phyloP scores from a whole-genome alignment of 2,329 filamentous ascomycete genomes.

The Verticillium nonalfalfae region DNA sequence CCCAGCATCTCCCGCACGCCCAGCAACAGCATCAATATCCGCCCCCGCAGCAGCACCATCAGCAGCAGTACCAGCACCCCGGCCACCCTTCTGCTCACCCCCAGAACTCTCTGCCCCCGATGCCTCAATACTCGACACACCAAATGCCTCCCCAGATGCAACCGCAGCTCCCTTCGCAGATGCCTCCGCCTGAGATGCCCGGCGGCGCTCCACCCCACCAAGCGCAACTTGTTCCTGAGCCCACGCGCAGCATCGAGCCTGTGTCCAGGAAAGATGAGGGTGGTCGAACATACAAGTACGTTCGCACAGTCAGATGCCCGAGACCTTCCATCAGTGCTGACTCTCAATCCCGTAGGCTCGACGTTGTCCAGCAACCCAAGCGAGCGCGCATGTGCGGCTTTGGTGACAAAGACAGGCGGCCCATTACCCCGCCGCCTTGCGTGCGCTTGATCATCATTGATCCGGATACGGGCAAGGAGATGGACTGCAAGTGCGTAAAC shows the following conservation, averaged over 20 bases:
- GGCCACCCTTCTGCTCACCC: conserved; percentile 4
- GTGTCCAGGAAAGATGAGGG: not conserved
- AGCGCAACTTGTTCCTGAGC: not conserved
- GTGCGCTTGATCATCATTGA: conserved; percentile 78
- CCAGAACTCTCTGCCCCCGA: conserved; percentile 9
- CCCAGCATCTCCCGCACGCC: not conserved
- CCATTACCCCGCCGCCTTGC: conserved; percentile 93
- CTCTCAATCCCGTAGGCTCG: conserved; percentile 41
- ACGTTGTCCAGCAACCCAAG: conserved; percentile 84
- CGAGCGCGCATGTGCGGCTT: conserved; percentile 98
- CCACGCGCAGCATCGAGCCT: conserved; percentile 2
- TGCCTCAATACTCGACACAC: conserved; percentile 3
- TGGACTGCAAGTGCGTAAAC: conserved; percentile 69
- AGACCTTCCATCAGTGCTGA: not conserved
- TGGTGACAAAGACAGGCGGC: conserved; percentile 95
- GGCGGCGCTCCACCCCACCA: conserved; percentile 6
- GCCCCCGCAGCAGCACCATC: conserved; percentile 1
- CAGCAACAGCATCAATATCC: not conserved
- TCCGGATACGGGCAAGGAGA: conserved; percentile 66
- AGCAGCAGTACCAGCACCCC: conserved; percentile 3
- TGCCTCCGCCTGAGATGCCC: conserved; percentile 8
- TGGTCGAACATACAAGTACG: conserved; percentile 2
- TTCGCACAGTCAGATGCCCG: too few species aligned
- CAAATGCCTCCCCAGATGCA: conserved; percentile 1
- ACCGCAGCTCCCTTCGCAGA: not conserved